Evolutionary conservation across 768 basidiomycete species (phyloP).

Genomic region (Leccinum subgranulosum): DNA sequence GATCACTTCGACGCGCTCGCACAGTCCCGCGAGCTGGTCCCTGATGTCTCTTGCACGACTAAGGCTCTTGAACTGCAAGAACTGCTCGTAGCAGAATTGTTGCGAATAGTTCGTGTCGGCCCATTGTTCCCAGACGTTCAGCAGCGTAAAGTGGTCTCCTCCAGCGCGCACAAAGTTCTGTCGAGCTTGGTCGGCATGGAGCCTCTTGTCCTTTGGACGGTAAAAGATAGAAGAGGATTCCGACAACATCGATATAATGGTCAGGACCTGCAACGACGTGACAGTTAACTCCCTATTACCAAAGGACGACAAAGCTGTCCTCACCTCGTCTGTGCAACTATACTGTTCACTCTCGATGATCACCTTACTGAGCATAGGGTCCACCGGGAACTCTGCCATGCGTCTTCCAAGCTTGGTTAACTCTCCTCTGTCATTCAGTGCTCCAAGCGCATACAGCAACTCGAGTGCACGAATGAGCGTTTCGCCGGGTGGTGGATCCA

Average conservation of each 20-base stretch:
- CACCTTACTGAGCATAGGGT: constrained; percentile 95
- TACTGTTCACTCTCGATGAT: constrained; percentile 96
- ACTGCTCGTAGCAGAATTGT: constrained; percentile 95
- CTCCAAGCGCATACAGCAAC: constrained; percentile 91
- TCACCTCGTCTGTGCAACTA: constrained; percentile 91
- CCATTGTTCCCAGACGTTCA: constrained; percentile 99
- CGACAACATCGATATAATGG: constrained; percentile 95
- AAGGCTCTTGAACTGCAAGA: constrained; percentile 91
- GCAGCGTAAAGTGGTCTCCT: constrained; percentile 95
- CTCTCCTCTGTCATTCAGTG: constrained; percentile 94
- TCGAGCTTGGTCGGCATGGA: constrained; percentile 96
- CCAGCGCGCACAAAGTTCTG: constrained; percentile 95
- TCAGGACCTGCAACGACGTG: constrained; percentile 62
- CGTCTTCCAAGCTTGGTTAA: constrained; percentile 94
- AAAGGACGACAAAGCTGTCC: constrained; percentile 11
- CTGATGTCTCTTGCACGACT: constrained; percentile 94
- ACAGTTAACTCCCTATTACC: neutral
- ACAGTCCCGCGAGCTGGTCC: constrained; percentile 90
- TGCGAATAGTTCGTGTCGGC: constrained; percentile 96
- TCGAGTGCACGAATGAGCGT: constrained; percentile 95
- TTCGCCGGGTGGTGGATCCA: constrained; percentile 97
- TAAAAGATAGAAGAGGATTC: constrained; percentile 95
- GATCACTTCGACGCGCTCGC: constrained; percentile 95
- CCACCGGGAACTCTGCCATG: constrained; percentile 99
- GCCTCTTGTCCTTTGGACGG: constrained; percentile 96